Evolutionary conservation across 1,139 yeast genomes (phyloP).

Genomic region (Saccharomyces pastorianus): DNA sequence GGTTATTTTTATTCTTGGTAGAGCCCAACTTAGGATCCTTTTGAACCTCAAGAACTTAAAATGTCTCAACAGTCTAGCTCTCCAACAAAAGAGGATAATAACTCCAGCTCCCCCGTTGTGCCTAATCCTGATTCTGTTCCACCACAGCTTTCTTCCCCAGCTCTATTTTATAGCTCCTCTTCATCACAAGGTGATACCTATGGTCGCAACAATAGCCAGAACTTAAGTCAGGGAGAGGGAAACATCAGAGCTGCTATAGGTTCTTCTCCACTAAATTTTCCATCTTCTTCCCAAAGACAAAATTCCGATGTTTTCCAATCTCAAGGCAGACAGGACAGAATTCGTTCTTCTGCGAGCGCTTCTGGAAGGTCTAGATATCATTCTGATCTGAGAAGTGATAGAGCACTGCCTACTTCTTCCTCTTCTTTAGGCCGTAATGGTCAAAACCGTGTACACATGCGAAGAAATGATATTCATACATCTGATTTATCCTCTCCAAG

Average conservation of each 20-base stretch:
- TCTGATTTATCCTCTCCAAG: constrained; percentile 49
- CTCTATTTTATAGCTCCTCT: constrained; percentile 31
- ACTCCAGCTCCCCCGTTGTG: constrained; percentile 7
- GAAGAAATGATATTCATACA: constrained; percentile 53
- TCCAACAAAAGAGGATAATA: constrained; percentile 8
- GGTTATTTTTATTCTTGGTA: neutral
- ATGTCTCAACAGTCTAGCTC: constrained; percentile 26
- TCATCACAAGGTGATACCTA: constrained; percentile 32
- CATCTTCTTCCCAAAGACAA: constrained; percentile 36
- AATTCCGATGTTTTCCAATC: constrained; percentile 16
- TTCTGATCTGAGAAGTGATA: constrained; percentile 33
- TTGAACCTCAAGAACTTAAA: neutral
- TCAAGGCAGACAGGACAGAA: constrained; percentile 15
- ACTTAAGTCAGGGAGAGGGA: constrained; percentile 13
- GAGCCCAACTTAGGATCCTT: neutral
- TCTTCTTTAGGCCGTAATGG: constrained; percentile 29
- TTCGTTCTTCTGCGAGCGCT: constrained; percentile 10
- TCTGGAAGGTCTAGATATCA: constrained; percentile 21
- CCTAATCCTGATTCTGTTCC: constrained; percentile 16
- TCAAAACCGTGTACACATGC: constrained; percentile 29
- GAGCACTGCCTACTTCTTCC: constrained; percentile 18
- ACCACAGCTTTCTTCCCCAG: constrained; percentile 32
- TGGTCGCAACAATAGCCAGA: constrained; percentile 16
- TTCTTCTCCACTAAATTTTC: constrained; percentile 43
- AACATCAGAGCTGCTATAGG: constrained; percentile 15